phyloP scores from a whole-genome alignment of 371 early-diverging fungal species.

The Mucor lusitanicus region DNA sequence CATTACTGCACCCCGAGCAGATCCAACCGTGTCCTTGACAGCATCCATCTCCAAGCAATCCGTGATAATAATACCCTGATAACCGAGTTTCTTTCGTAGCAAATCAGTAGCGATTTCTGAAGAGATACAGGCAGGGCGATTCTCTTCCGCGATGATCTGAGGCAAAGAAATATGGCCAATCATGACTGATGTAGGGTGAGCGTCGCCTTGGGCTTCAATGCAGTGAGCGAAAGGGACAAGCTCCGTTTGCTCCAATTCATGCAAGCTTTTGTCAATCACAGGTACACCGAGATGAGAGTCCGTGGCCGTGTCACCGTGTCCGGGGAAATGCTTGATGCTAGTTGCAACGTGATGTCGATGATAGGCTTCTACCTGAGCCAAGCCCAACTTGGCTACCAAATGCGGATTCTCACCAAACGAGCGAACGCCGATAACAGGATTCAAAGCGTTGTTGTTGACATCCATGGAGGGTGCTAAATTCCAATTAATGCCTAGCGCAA shows the following conservation, averaged over 20 bases:
- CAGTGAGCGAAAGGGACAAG: conserved; percentile 42
- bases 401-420: conserved; percentile 47
- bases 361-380: conserved; percentile 45
- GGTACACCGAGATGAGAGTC: conserved; percentile 56
- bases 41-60: conserved; percentile 61
- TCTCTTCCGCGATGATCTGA: conserved; percentile 23
- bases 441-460: conserved; percentile 53
- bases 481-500: conserved; percentile 50
- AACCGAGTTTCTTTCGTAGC: conserved; percentile 35
- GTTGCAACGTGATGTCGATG: conserved; percentile 36
- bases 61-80: conserved; percentile 50
- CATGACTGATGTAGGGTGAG: conserved; percentile 49
- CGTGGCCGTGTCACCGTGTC: conserved; percentile 56
- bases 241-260: conserved; percentile 41
- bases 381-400: conserved; percentile 33
- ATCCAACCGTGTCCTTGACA: conserved; percentile 43
- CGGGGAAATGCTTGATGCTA: conserved; percentile 54
- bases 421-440: conserved; percentile 55
- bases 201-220: conserved; percentile 17
- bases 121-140: conserved; percentile 36
- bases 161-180: conserved; percentile 51
- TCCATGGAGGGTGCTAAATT: conserved; percentile 51
- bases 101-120: conserved; percentile 39
- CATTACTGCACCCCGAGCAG: conserved; percentile 33
- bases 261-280: conserved; percentile 41